Base-by-base conservation (phyloP, 441 rosid species). In the Jatropha podagrica region DNA sequence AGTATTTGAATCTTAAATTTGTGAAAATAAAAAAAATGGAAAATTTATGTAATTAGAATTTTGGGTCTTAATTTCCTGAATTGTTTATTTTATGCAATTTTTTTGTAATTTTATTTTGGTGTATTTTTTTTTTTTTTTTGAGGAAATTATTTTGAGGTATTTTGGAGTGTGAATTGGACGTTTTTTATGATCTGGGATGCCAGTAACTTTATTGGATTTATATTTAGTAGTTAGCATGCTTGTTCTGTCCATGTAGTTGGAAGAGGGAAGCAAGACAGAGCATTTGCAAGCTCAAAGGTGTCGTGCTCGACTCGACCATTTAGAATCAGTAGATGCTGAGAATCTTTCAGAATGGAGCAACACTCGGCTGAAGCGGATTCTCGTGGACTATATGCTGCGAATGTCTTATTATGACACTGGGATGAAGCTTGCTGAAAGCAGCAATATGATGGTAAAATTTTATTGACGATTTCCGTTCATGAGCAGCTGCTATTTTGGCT, bases 301-400 rank as follows among this genome's bases (percentile, higher is more conserved):
- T 68, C 90, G 99, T 14, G 91, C 95, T 73, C 89, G 98, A 61
- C 78, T 95, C 2, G 92, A 93, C 74, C 96, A 93, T 79, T 90
- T 95, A 80, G 99, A 91, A 83, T 90, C 96, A 3, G 93, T 81
- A 7, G 89, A 89, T 83, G 85, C 81, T 13, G 93, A 89, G 80
- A 88, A 89, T 77, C 20, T 91, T 10, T 74, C 86, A 3, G 99
- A 90, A 54, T 95, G 97, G 97, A 88, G 80, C 71, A 88, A 88
- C 69, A 85, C 81, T 0, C 87, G 93, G 13, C 18, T 91, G 83
- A 93, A 95, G 77, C 84, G 99, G 55, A 91, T 95, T 76, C 96
- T 95, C 70, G 97, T 91, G 70, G 99, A 93, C 68, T 95, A 93
- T 75, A 90, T 95, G 99, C 79, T 95, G 77, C 85, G 99, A 37